Percentiles rank a stretch among this genome's conserved stretches.
Evolutionary conservation across 225 moss, liverwort and hornwort species (phyloP).

Genomic region (Marchantia paleacea): DNA sequence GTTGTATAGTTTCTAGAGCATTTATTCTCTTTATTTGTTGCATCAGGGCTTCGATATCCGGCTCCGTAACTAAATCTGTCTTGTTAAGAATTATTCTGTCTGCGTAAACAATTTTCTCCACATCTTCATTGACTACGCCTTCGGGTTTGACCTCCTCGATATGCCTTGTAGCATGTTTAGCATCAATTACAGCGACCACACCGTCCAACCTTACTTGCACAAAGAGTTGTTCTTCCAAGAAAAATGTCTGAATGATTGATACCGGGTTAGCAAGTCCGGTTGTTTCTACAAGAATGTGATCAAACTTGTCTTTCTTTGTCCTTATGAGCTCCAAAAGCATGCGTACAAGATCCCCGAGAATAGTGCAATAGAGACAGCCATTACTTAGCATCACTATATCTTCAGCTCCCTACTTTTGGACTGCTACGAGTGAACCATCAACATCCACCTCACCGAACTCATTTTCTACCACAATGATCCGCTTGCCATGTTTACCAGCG

Average conservation of each 20-base stretch:
- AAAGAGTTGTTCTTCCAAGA: slow-evolving; percentile 74
- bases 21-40: slow-evolving; percentile 89
- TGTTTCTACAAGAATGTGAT: slow-evolving; percentile 89
- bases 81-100: slow-evolving; percentile 98
- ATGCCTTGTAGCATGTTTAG: slow-evolving; percentile 83
- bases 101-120: slow-evolving; percentile 97
- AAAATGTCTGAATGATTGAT: slow-evolving; percentile 97
- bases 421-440: slow-evolving; percentile 83
- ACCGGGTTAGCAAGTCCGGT: slow-evolving; percentile 97
- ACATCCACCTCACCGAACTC: slow-evolving; percentile 98
- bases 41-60: slow-evolving; percentile 49
- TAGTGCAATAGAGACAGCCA: slow-evolving; percentile 97
- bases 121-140: slow-evolving; percentile 94
- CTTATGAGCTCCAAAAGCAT: slow-evolving; percentile 89
- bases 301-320: too few relatives aligned
- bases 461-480: slow-evolving; percentile 94
- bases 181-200: slow-evolving; percentile 95
- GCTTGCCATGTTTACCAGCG: slow-evolving; percentile 73
- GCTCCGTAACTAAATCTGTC: slow-evolving; percentile 82
- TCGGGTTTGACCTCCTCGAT: slow-evolving; percentile 97
- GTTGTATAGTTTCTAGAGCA: slow-evolving; percentile 63
- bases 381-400: slow-evolving; percentile 94
- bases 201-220: slow-evolving; percentile 77
- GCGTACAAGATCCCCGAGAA: slow-evolving; percentile 90
- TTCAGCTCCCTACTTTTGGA: slow-evolving; percentile 69